phyloP scores from a whole-genome alignment of 257 asterid species.

The Handroanthus guayacan region DNA sequence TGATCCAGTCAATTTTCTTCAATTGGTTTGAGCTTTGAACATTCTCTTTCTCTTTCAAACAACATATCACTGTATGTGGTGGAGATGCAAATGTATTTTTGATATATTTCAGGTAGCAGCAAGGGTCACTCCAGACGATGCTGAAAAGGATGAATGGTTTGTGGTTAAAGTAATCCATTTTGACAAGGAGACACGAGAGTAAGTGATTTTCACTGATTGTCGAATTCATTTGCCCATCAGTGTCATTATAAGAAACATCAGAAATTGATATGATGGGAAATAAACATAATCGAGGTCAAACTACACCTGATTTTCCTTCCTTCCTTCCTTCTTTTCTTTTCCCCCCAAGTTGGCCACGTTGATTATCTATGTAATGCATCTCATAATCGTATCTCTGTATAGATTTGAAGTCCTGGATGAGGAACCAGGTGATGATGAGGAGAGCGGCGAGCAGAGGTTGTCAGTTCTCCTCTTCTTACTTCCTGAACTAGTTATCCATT shows the following conservation, averaged over 20 bases:
- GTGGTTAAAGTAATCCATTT: conserved; percentile 74
- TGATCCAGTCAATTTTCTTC: background rate
- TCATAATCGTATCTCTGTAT: conserved; percentile 10
- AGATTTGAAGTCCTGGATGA: conserved; percentile 82
- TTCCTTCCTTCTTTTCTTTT: background rate
- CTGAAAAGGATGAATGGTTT: conserved; percentile 73
- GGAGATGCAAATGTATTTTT: background rate
- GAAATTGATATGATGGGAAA: background rate
- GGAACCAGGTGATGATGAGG: conserved; percentile 85
- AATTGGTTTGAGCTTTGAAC: background rate
- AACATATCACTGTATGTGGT: background rate
- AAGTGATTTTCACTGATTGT: conserved; percentile 32
- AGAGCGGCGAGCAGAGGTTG: conserved; percentile 68
- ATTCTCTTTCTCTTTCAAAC: background rate
- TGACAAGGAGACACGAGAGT: conserved; percentile 73
- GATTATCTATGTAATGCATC: background rate
- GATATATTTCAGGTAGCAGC: conserved; percentile 61
- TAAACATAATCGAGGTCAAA: background rate
- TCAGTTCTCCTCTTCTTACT: conserved; percentile 3
- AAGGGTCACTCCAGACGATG: conserved; percentile 69
- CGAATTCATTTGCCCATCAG: background rate
- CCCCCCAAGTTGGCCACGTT: background rate
- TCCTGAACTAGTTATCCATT: background rate
- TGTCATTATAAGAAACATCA: background rate
- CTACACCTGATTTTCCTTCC: too few species aligned